Percentiles rank a stretch among this genome's conserved stretches.
phyloP scores from a whole-genome alignment of 768 basidiomycete species.

The Dioszegia aurantiaca region DNA sequence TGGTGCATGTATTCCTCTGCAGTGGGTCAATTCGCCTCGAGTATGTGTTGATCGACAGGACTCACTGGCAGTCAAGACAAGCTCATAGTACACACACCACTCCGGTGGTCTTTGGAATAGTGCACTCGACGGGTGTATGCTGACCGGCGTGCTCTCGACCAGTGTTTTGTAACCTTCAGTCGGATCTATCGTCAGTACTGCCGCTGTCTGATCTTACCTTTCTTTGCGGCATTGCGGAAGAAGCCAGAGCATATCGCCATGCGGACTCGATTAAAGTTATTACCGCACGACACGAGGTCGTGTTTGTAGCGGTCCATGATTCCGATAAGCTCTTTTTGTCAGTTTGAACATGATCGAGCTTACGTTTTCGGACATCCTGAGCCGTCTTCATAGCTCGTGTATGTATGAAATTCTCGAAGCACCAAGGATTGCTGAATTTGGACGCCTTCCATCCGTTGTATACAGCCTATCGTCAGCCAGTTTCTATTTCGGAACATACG shows the following conservation, averaged over 20 bases:
- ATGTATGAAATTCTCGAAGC: slow-evolving; percentile 98
- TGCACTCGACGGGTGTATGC: slow-evolving; percentile 89
- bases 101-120: slow-evolving; percentile 96
- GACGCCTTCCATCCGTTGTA: slow-evolving; percentile 98
- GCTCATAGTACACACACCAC: slow-evolving; percentile 69
- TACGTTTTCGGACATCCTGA: slow-evolving; percentile 89
- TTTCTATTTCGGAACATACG: slow-evolving; percentile 17
- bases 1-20: slow-evolving; percentile 52
- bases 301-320: slow-evolving; percentile 99
- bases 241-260: slow-evolving; percentile 96
- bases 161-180: slow-evolving; percentile 87
- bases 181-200: slow-evolving; percentile 39
- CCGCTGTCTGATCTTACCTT: slow-evolving; percentile 58
- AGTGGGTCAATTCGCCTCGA: slow-evolving; percentile 44
- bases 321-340: slow-evolving; percentile 66
- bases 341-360: slow-evolving; percentile 14
- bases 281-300: slow-evolving; percentile 67
- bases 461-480: slow-evolving; percentile 60
- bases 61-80: slow-evolving; percentile 93
- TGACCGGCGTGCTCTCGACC: slow-evolving; percentile 74
- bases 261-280: slow-evolving; percentile 87
- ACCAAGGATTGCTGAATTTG: slow-evolving; percentile 98
- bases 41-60: slow-evolving; percentile 62
- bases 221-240: slow-evolving; percentile 98
- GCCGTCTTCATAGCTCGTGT: slow-evolving; percentile 94